These are phyloP conservation scores for Ophiostoma quercus DNA, from an alignment of 2,329 filamentous ascomycete species.

Conservation along the genomic window DNA sequence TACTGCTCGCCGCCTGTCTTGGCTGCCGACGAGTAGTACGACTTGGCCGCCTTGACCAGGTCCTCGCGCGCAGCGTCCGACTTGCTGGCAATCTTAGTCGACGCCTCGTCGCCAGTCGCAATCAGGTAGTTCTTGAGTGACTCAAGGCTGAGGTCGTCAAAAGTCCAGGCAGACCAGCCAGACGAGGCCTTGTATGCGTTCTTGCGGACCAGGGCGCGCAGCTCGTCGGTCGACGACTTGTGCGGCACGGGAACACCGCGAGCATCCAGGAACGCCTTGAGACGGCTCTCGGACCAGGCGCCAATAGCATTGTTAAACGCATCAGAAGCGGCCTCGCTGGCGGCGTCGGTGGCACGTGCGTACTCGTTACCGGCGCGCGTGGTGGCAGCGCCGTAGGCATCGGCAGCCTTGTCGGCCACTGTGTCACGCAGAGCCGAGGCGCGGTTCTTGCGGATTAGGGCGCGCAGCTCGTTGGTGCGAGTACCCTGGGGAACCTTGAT, in stretches of 20 bases:
- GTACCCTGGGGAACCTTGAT: constrained; percentile 89
- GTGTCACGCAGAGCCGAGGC: constrained; percentile 65
- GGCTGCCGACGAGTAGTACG: constrained; percentile 55
- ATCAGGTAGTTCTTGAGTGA: constrained; percentile 59
- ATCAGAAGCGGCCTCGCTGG: constrained; percentile 56
- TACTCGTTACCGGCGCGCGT: constrained; percentile 71
- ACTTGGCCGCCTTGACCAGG: constrained; percentile 59
- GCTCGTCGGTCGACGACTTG: constrained; percentile 63
- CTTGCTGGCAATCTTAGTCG: constrained; percentile 57
- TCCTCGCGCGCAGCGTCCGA: constrained; percentile 66
- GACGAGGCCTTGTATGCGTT: constrained; percentile 64
- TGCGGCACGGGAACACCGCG: constrained; percentile 73
- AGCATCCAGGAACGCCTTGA: constrained; percentile 73
- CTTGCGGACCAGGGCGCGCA: constrained; percentile 68
- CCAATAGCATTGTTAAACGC: constrained; percentile 59
- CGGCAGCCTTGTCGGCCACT: constrained; percentile 49
- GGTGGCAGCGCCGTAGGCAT: constrained; percentile 64
- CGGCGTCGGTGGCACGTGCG: constrained; percentile 68
- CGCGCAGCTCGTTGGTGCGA: constrained; percentile 81
- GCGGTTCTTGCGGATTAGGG: constrained; percentile 82
- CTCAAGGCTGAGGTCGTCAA: constrained; percentile 69
- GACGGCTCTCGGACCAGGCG: constrained; percentile 67
- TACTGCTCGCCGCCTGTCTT: constrained; percentile 52
- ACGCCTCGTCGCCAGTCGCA: constrained; percentile 49
- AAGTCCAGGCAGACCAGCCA: constrained; percentile 69